Evolutionary conservation across 371 early-diverging fungal genomes (phyloP), one percentile per base, ranked within the genome.

Genomic region (Gilbertella persicaria): DNA sequence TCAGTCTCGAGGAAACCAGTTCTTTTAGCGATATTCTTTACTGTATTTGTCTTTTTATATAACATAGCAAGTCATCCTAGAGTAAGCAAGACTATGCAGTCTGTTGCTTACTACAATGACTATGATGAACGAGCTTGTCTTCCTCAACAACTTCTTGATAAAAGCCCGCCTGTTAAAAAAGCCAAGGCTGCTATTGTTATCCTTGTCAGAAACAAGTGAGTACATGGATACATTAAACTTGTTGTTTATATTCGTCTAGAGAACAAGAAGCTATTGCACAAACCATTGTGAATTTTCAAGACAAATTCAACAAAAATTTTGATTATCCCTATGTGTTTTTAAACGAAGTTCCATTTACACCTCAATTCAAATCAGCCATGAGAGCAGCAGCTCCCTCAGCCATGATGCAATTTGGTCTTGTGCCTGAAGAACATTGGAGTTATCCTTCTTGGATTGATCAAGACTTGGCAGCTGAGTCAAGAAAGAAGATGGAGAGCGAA

Each of bases 371-470:
- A 41, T 25, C 25, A 5, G 67, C 74, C 10, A 67, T 76, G 62
- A 53, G 26, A 47, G 28, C 33, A 28, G 69, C 75, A 9, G 64
- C 76, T 12, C 81, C 83, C 9, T 67, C 65, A n/a, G 79, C 85
- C 1, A 60, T 80, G 2, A 81, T 82, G 67, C 66, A 83, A 40
- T 95, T 89, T 78, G 84, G 87, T 35, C 78, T 88, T 50, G 73
- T 94, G 4, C 85, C 85, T 10, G 51, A 51, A 24, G 78, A 80
- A 37, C 85, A 88, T 38, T 94, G 94, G 92, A 76, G 83, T 25
- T 78, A 82, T 49, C 95, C 95, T 4, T 5, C 50, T 3, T 81
- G 68, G 71, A 80, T 94, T 30, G 79, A 92, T 65, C 63, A 73
- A 53, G 72, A 80, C 2, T 66, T 69, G 40, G 89, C 87, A 24